phyloP scores from a whole-genome alignment of 116 monocot genomes.

The Thalassia testudinum region DNA sequence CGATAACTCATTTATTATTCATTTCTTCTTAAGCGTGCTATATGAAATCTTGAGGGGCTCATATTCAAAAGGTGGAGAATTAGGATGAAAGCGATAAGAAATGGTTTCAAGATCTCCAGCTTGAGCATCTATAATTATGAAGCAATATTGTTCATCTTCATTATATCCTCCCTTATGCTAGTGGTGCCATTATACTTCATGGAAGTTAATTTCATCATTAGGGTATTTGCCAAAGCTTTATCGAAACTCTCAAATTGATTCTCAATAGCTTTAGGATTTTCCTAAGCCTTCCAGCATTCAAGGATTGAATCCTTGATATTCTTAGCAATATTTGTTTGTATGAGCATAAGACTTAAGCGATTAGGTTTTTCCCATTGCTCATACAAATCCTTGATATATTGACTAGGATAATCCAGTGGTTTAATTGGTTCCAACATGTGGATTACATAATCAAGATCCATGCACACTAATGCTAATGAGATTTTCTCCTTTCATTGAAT shows the following conservation, averaged over 20 bases:
- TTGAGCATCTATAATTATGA: neutral
- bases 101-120: neutral
- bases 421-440: neutral
- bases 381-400: neutral
- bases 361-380: neutral
- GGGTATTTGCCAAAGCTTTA: neutral
- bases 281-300: neutral
- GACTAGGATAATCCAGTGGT: neutral
- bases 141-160: slow-evolving; percentile 4
- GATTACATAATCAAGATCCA: neutral
- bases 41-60: slow-evolving; percentile 5
- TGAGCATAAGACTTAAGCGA: neutral
- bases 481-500: neutral
- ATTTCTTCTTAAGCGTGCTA: slow-evolving; percentile 6
- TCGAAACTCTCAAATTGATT: neutral
- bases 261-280: neutral
- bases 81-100: slow-evolving; percentile 8
- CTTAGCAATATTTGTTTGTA: neutral
- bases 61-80: slow-evolving; percentile 2
- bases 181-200: neutral
- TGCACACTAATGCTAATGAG: neutral
- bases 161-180: slow-evolving; percentile 2
- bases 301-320: neutral
- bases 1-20: neutral
- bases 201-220: neutral